Percentiles rank a stretch among this genome's conserved stretches.
Evolutionary conservation across 495 filamentous ascomycete species (phyloP).

Genomic region (Talaromyces adpressus): DNA sequence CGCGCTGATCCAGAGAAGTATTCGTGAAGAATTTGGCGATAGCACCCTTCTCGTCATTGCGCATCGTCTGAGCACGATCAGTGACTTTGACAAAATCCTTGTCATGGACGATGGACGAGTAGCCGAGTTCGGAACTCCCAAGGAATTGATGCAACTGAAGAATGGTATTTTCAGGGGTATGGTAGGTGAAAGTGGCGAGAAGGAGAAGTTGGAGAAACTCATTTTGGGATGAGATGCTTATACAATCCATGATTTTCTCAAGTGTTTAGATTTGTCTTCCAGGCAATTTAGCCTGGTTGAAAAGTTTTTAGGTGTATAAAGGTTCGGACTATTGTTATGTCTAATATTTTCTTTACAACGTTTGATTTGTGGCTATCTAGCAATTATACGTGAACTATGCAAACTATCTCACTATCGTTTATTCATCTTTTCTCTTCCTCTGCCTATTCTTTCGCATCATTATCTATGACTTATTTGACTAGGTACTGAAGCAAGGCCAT

Average conservation of each 20-base stretch:
- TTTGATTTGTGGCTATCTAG: neutral
- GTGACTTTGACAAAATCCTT: slow-evolving; percentile 78
- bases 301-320: neutral
- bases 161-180: slow-evolving; percentile 59
- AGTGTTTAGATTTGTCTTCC: neutral
- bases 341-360: neutral
- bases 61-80: slow-evolving; percentile 79
- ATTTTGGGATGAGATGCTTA: neutral
- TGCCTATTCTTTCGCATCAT: too few species aligned
- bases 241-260: neutral
- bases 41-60: slow-evolving; percentile 80
- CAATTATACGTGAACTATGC: too few species aligned
- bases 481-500: too few species aligned
- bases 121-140: slow-evolving; percentile 66
- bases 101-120: slow-evolving; percentile 71
- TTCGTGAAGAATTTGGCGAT: slow-evolving; percentile 74
- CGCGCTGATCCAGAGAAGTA: slow-evolving; percentile 71
- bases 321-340: neutral
- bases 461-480: too few species aligned
- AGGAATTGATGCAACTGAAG: slow-evolving; percentile 54
- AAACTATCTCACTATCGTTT: too few species aligned
- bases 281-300: neutral
- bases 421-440: too few species aligned
- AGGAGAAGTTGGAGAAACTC: neutral
- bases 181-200: slow-evolving; percentile 55